Conservation (phyloP, 1,139 yeast genomes). For the Sugiyamaella sp. region DNA sequence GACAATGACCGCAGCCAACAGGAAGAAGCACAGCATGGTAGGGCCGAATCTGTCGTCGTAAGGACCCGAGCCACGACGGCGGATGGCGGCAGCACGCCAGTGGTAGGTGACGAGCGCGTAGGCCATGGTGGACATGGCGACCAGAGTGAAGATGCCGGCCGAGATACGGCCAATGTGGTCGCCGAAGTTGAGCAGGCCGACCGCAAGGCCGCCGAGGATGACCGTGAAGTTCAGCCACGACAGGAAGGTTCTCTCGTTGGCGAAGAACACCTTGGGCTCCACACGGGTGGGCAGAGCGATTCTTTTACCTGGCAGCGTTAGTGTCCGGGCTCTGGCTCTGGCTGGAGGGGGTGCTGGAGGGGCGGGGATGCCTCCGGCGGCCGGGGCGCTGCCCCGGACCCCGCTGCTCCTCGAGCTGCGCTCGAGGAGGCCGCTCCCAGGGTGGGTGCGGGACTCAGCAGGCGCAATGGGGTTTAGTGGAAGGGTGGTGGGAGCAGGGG, state of each 20-base stretch:
- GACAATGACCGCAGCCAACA: slow-evolving; percentile 87
- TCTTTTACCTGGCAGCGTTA: slow-evolving; percentile 61
- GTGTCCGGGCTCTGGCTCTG: no score
- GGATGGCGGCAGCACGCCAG: slow-evolving; percentile 99
- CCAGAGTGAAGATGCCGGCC: slow-evolving; percentile 89
- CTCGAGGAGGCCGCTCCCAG: no score
- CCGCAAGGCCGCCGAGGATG: slow-evolving; percentile 93
- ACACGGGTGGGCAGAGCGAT: slow-evolving; percentile 97
- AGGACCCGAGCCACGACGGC: slow-evolving; percentile 97
- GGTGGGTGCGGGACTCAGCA: no score
- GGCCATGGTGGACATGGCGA: slow-evolving; percentile 95
- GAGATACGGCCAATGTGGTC: slow-evolving; percentile 90
- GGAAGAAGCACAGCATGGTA: slow-evolving; percentile 94
- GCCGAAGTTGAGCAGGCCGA: slow-evolving; percentile 94
- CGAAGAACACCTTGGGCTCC: slow-evolving; percentile 98
- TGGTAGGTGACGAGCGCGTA: slow-evolving; percentile 95
- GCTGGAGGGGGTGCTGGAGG: background rate
- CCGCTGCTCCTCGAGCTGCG: no score
- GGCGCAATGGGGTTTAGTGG: no score
- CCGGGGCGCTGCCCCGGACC: no score
- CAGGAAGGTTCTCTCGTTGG: slow-evolving; percentile 90
- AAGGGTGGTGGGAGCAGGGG: no score
- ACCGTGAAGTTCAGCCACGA: slow-evolving; percentile 99
- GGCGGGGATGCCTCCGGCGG: no score
- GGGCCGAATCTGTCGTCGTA: slow-evolving; percentile 99